Base-by-base conservation (phyloP, 1,284 basidiomycete species). In the Apiotrichum domesticum region DNA sequence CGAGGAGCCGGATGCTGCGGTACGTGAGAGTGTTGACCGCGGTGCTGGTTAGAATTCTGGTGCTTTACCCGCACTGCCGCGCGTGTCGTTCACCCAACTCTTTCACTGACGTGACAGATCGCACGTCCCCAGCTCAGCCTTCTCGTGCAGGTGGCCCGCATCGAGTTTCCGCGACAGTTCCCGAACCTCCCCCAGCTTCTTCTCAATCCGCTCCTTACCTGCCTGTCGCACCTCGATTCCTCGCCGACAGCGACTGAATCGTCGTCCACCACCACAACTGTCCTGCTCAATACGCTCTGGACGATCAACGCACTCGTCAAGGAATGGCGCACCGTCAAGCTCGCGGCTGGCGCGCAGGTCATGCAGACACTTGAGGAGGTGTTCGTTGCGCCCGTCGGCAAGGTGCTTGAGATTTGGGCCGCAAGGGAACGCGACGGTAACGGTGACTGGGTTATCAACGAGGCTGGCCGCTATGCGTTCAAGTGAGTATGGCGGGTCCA, bases 281-380 rank as follows among this genome's bases (percentile, higher is more conserved):
- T 74, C 8, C 70, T 78, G 10, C 58, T 76, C 34, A 78, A 77
- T 59, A 72, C 69, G 3, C 58, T 77, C 3, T 76, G 76, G 74
- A 73, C 72, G 0, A 75, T 77, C 67, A 77, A 77, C 54, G 69
- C 73, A 6, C 61, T 78, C 3, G 72, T 77, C 49, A 77, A 77
- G 60, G 77, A 78, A 56, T 77, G 73, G 73, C 60, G 69, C 14
- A 72, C 61, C 8, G 73, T 78, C 51, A 74, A 74, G 57, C 54
- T 78, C 10, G 62, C 74, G 1, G 56, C 68, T 3, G 76, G 77
- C 1, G 65, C 64, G 14, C 64, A 71, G 48, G 66, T 72, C 29
- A 74, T 78, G 72, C 63, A 66, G 42, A 63, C 52, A 1, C 64
- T 74, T 15, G 72, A 70, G 49, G 61, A 71, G 33, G 60, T 63